Conservation (phyloP, 371 early-diverging fungal species). For the Mucor irregularis region DNA sequence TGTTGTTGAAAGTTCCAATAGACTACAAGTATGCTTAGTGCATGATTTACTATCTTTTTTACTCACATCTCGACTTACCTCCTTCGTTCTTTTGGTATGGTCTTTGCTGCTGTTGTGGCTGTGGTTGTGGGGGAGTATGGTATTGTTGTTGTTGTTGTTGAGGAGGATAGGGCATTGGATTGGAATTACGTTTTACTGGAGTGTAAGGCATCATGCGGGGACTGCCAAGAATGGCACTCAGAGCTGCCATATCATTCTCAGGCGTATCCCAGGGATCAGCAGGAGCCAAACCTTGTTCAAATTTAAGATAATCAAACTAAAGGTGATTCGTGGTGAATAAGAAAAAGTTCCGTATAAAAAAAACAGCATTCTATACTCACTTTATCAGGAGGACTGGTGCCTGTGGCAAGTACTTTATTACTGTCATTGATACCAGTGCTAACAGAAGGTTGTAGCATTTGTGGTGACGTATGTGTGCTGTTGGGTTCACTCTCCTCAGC, state of each 20-base stretch:
- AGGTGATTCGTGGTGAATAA: too few relatives aligned
- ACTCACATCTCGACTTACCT: constrained; percentile 3
- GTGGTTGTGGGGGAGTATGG: neutral
- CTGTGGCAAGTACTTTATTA: neutral
- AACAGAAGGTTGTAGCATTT: neutral
- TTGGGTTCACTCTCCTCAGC: neutral
- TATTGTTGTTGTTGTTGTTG: constrained; percentile 12
- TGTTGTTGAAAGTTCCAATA: constrained; percentile 22
- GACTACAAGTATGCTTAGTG: neutral
- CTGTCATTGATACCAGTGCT: neutral
- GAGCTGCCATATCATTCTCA: constrained; percentile 52
- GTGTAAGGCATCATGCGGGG: too few relatives aligned
- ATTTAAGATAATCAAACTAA: constrained; percentile 63
- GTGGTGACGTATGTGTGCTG: constrained; percentile 6
- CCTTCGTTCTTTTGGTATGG: constrained; percentile 29
- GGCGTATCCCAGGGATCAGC: constrained; percentile 77
- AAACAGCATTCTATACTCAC: constrained; percentile 4
- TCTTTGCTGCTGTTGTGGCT: constrained; percentile 7
- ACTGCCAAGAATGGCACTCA: constrained; percentile 45
- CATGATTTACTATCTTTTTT: neutral
- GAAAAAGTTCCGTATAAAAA: constrained; percentile 16
- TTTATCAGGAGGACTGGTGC: constrained; percentile 8
- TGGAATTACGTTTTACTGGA: constrained; percentile 9
- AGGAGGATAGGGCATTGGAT: constrained; percentile 2
- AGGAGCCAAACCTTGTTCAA: constrained; percentile 72